phyloP scores from a whole-genome alignment of 805 yeast genomes.

The Candida coleopterorum region DNA sequence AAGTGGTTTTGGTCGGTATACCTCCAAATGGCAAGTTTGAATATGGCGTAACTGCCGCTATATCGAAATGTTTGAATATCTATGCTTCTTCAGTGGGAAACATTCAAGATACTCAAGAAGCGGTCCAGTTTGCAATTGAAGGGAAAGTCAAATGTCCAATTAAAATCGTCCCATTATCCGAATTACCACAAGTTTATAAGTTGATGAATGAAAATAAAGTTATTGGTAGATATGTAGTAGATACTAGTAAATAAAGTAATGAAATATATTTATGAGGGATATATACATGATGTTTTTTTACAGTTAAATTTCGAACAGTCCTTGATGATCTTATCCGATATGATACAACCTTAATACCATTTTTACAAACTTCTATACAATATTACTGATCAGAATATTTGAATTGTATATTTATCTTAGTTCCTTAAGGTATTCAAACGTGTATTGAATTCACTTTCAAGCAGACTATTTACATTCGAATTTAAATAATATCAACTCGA shows the following conservation, averaged over 20 bases:
- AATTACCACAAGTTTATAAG: conserved; percentile 62
- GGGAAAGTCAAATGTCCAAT: conserved; percentile 72
- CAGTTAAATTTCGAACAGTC: too few relatives aligned
- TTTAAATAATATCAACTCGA: too few relatives aligned
- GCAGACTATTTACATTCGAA: too few relatives aligned
- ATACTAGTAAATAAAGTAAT: conserved; percentile 52
- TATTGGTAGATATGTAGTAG: conserved; percentile 86
- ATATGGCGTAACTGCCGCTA: conserved; percentile 68
- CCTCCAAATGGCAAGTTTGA: conserved; percentile 75
- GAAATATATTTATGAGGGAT: background rate
- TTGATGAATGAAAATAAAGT: conserved; percentile 82
- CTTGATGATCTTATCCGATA: too few relatives aligned
- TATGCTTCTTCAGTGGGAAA: conserved; percentile 86
- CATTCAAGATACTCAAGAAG: conserved; percentile 83
- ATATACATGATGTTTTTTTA: too few relatives aligned
- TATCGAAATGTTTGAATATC: conserved; percentile 65
- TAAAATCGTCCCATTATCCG: conserved; percentile 70
- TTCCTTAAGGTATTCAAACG: too few relatives aligned
- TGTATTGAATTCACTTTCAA: too few relatives aligned
- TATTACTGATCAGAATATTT: too few relatives aligned
- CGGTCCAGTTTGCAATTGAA: conserved; percentile 67
- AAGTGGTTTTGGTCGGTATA: conserved; percentile 53
- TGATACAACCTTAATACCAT: too few relatives aligned
- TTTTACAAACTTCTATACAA: too few relatives aligned
- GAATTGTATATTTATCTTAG: too few relatives aligned